A percentile compares a stretch with the other conserved stretches of the same genome.
Conservation (phyloP, 805 yeast genomes). For the Saccharomyces jurei region DNA sequence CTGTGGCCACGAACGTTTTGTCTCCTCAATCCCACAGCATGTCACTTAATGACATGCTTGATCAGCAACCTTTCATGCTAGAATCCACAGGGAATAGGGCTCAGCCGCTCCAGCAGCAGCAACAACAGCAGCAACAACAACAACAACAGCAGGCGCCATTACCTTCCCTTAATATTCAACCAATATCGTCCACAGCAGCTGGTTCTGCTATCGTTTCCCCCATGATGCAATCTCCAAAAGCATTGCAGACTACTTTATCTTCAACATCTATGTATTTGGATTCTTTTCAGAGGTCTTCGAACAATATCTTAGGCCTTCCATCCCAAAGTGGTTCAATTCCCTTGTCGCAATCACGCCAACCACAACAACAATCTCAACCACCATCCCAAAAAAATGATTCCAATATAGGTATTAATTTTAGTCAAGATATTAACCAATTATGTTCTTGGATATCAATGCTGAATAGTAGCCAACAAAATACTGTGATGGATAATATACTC, state of each 20-base stretch:
- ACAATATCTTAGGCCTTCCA: slow-evolving; percentile 2
- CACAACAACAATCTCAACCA: slow-evolving; percentile 1
- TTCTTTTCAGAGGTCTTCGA: slow-evolving; percentile 17
- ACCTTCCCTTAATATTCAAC: neutral
- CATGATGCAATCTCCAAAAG: slow-evolving; percentile 15
- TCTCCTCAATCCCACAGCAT: slow-evolving; percentile 13
- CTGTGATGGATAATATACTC: slow-evolving; percentile 48
- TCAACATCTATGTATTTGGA: slow-evolving; percentile 16
- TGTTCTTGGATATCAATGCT: slow-evolving; percentile 45
- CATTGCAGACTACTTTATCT: neutral
- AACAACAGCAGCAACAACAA: slow-evolving; percentile 1
- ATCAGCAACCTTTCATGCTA: slow-evolving; percentile 14
- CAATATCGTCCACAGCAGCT: slow-evolving; percentile 14
- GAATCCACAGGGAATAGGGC: slow-evolving; percentile 8
- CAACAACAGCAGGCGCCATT: neutral
- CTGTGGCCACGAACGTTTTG: slow-evolving; percentile 4
- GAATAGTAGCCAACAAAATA: slow-evolving; percentile 43
- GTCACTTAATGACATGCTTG: slow-evolving; percentile 20
- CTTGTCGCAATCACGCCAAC: slow-evolving; percentile 1
- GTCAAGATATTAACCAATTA: slow-evolving; percentile 43
- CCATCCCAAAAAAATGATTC: slow-evolving; percentile 5
- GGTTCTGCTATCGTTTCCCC: slow-evolving; percentile 26
- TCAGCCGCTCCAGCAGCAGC: slow-evolving; percentile 5
- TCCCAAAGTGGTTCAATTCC: slow-evolving; percentile 4
- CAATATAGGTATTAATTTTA: slow-evolving; percentile 31